phyloP scores from a whole-genome alignment of 805 yeast species.

The Hermanozyma aechmeae region DNA sequence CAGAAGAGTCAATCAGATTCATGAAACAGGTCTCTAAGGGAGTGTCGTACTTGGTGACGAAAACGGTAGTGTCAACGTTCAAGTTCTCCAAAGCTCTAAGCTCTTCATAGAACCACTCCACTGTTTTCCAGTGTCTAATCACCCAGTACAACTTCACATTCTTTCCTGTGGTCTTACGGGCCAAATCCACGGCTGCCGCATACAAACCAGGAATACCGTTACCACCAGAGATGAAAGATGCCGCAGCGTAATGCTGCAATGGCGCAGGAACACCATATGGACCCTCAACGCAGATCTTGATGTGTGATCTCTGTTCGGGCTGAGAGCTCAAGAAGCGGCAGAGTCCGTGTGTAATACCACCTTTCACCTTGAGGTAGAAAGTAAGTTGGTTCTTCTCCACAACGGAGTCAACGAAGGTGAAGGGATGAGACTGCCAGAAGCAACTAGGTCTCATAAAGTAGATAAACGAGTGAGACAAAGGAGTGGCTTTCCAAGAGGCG shows the following conservation, averaged over 20 bases:
- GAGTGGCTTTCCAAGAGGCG: conserved; percentile 34
- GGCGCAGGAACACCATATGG: conserved; percentile 48
- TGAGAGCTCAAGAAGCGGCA: conserved; percentile 17
- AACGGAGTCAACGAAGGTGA: conserved; percentile 43
- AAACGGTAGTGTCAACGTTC: conserved; percentile 28
- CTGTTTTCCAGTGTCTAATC: conserved; percentile 27
- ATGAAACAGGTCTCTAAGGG: background rate
- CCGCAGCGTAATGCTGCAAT: conserved; percentile 36
- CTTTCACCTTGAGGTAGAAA: conserved; percentile 41
- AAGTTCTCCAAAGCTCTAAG: conserved; percentile 18
- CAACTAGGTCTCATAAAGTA: conserved; percentile 42
- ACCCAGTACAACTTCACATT: conserved; percentile 26
- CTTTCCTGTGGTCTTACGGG: conserved; percentile 3
- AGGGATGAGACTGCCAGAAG: conserved; percentile 72
- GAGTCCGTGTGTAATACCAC: conserved; percentile 45
- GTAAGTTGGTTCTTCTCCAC: conserved; percentile 30
- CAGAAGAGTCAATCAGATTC: background rate
- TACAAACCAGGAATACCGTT: conserved; percentile 54
- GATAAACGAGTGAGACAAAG: conserved; percentile 51
- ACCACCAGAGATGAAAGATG: conserved; percentile 53
- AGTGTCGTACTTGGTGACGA: conserved; percentile 12
- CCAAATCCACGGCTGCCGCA: conserved; percentile 29
- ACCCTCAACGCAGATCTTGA: conserved; percentile 47
- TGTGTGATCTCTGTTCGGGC: conserved; percentile 22
- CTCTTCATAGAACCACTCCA: conserved; percentile 32